phyloP scores from a whole-genome alignment of 2,329 filamentous ascomycete species.

The Penicillium janthinellum region DNA sequence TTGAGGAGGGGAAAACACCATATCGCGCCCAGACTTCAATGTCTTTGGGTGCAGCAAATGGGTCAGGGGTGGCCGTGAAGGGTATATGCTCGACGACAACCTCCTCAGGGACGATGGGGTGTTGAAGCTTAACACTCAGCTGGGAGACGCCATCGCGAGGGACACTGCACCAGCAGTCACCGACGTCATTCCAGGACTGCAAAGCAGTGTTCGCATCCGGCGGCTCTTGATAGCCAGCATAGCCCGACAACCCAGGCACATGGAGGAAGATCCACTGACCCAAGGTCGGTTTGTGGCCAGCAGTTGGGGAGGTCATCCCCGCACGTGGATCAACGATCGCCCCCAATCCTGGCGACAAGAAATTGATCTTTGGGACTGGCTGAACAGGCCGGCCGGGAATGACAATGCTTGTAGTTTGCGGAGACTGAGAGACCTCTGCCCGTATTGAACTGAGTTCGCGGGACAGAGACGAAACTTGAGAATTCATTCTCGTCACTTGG shows the following conservation, averaged over 20 bases:
- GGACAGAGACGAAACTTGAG: conserved; percentile 36
- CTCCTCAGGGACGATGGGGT: conserved; percentile 65
- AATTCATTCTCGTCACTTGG: conserved; percentile 32
- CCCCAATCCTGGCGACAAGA: conserved; percentile 67
- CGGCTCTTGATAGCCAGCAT: conserved; percentile 23
- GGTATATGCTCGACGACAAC: conserved; percentile 73
- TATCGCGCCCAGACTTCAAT: conserved; percentile 71
- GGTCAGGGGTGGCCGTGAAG: conserved; percentile 61
- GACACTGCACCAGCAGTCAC: conserved; percentile 83
- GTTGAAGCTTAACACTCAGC: conserved; percentile 41
- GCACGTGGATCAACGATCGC: conserved; percentile 65
- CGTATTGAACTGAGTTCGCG: conserved; percentile 30
- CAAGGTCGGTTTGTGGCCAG: conserved; percentile 32
- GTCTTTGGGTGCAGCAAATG: conserved; percentile 62
- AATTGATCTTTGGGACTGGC: conserved; percentile 63
- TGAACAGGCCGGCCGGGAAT: conserved; percentile 20
- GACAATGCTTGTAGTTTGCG: conserved; percentile 24
- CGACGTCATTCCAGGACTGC: conserved; percentile 71
- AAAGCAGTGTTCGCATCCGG: conserved; percentile 60
- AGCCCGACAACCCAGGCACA: background rate
- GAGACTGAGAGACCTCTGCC: conserved; percentile 25
- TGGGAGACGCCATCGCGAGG: conserved; percentile 48
- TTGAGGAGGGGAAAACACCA: conserved; percentile 41
- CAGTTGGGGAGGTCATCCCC: conserved; percentile 60
- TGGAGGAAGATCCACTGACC: conserved; percentile 19